Percentiles rank a stretch among this genome's conserved stretches.
phyloP scores from a whole-genome alignment of 495 filamentous ascomycete species.

The Tirmania nivea region DNA sequence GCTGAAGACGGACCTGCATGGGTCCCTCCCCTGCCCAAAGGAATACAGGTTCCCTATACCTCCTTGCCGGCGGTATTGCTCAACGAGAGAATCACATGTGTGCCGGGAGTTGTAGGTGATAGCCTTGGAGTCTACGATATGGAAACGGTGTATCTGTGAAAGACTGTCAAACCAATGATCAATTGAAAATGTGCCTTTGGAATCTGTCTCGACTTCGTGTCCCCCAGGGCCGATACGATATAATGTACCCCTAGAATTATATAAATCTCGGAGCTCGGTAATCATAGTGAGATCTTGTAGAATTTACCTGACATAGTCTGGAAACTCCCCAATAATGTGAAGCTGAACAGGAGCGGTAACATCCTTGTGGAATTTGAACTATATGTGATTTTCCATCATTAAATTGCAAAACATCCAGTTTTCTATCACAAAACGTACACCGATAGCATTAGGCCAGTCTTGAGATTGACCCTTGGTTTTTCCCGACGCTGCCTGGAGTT shows the following conservation, averaged over 20 bases:
- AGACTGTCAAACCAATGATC: conserved; percentile 71
- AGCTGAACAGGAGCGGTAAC: conserved; percentile 29
- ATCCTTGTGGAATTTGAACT: conserved; percentile 34
- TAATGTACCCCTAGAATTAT: conserved; percentile 30
- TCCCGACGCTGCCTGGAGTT: neutral
- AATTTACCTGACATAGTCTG: conserved; percentile 25
- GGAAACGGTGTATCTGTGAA: conserved; percentile 50
- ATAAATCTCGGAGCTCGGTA: neutral
- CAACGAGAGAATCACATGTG: conserved; percentile 34
- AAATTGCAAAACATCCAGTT: neutral
- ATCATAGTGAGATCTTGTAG: neutral
- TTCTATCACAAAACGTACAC: conserved; percentile 3
- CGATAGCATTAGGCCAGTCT: conserved; percentile 14
- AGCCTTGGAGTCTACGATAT: conserved; percentile 29
- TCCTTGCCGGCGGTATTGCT: conserved; percentile 33
- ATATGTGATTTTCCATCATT: conserved; percentile 3
- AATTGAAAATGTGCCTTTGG: conserved; percentile 31
- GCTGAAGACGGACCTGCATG: conserved; percentile 43
- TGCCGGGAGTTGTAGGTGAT: conserved; percentile 56
- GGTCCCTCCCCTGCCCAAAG: conserved; percentile 45
- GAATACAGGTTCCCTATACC: conserved; percentile 22
- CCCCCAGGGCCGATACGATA: conserved; percentile 53
- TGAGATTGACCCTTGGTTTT: neutral
- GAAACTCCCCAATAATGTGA: conserved; percentile 27
- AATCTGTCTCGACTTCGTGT: conserved; percentile 32